A percentile compares a stretch with the other conserved stretches of the same genome.
Evolutionary conservation across 2,329 filamentous ascomycete genomes (phyloP).

Genomic region (Dactylonectria macrodidyma): DNA sequence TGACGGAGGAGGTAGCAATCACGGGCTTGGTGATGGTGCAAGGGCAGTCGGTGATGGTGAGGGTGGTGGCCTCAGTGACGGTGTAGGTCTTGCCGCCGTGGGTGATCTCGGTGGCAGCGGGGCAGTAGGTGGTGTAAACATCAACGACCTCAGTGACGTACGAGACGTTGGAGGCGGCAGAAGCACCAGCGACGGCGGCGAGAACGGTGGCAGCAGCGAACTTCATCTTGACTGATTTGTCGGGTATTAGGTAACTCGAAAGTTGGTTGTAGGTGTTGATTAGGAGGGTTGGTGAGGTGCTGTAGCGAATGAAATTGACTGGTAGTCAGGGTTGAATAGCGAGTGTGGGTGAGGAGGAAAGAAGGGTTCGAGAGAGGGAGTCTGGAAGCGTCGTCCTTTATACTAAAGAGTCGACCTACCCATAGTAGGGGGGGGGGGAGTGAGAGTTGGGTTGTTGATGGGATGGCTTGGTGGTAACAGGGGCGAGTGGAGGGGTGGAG

Average conservation of each 20-base stretch:
- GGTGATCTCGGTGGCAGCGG: constrained; percentile 74
- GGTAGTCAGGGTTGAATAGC: constrained; percentile 47
- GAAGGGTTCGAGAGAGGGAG: constrained; percentile 51
- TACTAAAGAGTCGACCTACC: constrained; percentile 52
- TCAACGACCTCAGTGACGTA: constrained; percentile 78
- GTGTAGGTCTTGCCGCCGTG: constrained; percentile 78
- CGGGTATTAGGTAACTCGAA: constrained; percentile 57
- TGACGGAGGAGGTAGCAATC: constrained; percentile 64
- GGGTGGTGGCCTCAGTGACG: constrained; percentile 76
- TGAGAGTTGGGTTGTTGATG: constrained; percentile 38
- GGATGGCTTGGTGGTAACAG: constrained; percentile 37
- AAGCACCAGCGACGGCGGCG: constrained; percentile 67
- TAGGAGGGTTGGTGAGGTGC: constrained; percentile 46
- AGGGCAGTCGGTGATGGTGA: constrained; percentile 81
- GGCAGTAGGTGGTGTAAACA: constrained; percentile 80
- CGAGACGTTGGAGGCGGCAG: constrained; percentile 61
- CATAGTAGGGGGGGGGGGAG: constrained; percentile 22
- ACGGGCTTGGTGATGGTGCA: constrained; percentile 77
- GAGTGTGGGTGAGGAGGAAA: constrained; percentile 61
- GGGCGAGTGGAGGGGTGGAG: constrained; percentile 31
- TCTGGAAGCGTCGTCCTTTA: constrained; percentile 64
- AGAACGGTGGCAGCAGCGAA: constrained; percentile 69
- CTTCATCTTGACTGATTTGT: constrained; percentile 75
- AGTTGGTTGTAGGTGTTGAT: constrained; percentile 46
- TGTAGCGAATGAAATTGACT: constrained; percentile 50